These are phyloP conservation scores for Tulasnella sp. DNA, from an alignment of 768 basidiomycete genomes.

Conservation along the genomic window DNA sequence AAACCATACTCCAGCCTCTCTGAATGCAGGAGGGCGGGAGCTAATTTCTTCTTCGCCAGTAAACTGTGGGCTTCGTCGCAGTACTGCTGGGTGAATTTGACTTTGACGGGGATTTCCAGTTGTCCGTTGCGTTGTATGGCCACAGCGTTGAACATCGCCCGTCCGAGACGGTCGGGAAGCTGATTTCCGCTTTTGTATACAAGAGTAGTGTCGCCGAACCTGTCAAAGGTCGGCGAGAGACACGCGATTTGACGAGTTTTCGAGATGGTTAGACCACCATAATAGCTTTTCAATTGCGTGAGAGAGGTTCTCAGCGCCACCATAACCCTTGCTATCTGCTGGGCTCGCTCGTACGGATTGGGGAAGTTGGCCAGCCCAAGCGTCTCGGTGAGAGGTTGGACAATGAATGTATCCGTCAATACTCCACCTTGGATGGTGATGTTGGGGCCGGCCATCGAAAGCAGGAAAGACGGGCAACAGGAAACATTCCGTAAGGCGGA, in stretches of 20 bases:
- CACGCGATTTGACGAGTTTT: neutral
- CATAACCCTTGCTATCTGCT: neutral
- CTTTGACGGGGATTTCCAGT: neutral
- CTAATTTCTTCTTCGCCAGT: neutral
- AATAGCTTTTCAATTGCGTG: neutral
- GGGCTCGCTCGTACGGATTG: neutral
- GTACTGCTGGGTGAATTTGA: neutral
- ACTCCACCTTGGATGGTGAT: slow-evolving; percentile 28
- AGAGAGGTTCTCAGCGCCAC: neutral
- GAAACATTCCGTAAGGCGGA: slow-evolving; percentile 16
- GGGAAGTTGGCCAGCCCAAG: slow-evolving; percentile 9
- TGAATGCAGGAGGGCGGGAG: neutral
- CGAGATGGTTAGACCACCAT: neutral
- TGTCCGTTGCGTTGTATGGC: too few relatives aligned
- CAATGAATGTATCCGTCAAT: slow-evolving; percentile 23
- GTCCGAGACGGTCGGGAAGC: neutral
- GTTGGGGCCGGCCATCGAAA: slow-evolving; percentile 26
- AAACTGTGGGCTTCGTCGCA: neutral
- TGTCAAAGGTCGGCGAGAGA: neutral
- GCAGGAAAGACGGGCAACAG: slow-evolving; percentile 27
- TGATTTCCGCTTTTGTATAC: neutral
- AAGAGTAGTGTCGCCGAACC: neutral
- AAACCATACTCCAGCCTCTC: neutral
- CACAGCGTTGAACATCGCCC: neutral
- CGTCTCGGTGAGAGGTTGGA: slow-evolving; percentile 28